These are phyloP conservation scores for Musa schizocarpa DNA, from an alignment of 176 grass and related monocot species.

Conservation along the genomic window DNA sequence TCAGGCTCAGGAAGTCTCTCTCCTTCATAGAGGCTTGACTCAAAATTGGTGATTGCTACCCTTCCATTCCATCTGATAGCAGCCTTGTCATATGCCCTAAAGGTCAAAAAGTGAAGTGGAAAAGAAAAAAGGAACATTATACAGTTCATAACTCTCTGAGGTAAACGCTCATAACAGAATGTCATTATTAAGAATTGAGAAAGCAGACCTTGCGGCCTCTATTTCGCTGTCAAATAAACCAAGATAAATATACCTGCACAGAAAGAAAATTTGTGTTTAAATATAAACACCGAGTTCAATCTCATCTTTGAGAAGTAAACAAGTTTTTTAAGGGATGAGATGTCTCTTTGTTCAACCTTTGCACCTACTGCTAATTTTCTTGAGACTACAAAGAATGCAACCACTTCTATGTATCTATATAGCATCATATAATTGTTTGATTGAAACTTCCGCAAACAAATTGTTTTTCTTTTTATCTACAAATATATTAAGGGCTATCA, in stretches of 20 bases:
- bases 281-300: background rate
- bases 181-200: background rate
- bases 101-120: conserved; percentile 17
- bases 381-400: no score
- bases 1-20: conserved; percentile 37
- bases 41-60: conserved; percentile 91
- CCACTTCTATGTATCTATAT: no score
- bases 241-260: conserved; percentile 93
- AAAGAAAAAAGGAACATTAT: conserved; percentile 3
- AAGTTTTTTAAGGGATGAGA: background rate
- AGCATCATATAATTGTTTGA: background rate
- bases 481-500: background rate
- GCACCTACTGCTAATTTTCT: background rate
- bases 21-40: conserved; percentile 51
- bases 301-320: background rate
- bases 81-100: conserved; percentile 92
- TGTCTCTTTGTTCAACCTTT: background rate
- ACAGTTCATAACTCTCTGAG: background rate
- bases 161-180: background rate
- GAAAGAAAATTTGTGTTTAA: conserved; percentile 3
- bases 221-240: conserved; percentile 93
- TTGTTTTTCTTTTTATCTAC: background rate
- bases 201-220: conserved; percentile 76
- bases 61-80: conserved; percentile 88
- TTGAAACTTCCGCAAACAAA: background rate